These are phyloP conservation scores for Cryptococcus floricola DNA, from an alignment of 1,284 basidiomycete species.

Conservation along the genomic window DNA sequence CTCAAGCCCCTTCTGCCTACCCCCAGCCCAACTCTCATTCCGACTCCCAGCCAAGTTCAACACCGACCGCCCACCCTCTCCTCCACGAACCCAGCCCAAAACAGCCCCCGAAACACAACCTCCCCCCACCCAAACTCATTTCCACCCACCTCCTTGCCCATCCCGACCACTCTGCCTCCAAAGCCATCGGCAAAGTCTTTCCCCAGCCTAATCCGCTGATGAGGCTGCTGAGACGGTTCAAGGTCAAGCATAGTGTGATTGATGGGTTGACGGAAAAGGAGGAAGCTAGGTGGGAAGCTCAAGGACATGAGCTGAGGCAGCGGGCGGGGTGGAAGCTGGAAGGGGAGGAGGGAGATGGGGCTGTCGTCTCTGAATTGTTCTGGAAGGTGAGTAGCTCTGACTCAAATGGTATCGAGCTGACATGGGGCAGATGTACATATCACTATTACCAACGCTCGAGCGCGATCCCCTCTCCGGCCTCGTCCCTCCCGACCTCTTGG, in stretches of 20 bases:
- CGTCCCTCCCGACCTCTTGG: conserved; percentile 56
- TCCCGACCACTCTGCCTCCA: conserved; percentile 31
- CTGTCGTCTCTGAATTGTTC: conserved; percentile 42
- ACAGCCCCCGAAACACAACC: not conserved
- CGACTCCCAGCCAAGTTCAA: not conserved
- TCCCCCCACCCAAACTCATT: conserved; percentile 18
- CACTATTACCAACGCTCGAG: conserved; percentile 55
- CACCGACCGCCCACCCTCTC: not conserved
- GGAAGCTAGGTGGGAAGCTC: conserved; percentile 27
- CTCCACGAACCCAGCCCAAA: not conserved
- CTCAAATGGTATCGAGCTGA: not conserved
- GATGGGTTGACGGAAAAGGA: conserved; percentile 39
- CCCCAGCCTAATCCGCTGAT: conserved; percentile 39
- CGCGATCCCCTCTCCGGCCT: conserved; percentile 55
- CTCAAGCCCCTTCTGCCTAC: not conserved
- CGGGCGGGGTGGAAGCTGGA: conserved; percentile 47
- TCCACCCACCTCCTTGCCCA: conserved; percentile 37
- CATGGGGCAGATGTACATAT: conserved; percentile 54
- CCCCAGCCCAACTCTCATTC: not conserved
- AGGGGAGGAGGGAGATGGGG: conserved; percentile 37
- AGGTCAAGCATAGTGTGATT: conserved; percentile 47
- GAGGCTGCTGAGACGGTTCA: conserved; percentile 37
- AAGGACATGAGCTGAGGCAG: conserved; percentile 30
- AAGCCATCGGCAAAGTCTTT: conserved; percentile 37
- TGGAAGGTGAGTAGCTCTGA: conserved; percentile 39